A percentile compares a stretch with the other conserved stretches of the same genome.
Evolutionary conservation across 1,284 basidiomycete genomes (phyloP).

Genomic region (Earliella scabrosa): DNA sequence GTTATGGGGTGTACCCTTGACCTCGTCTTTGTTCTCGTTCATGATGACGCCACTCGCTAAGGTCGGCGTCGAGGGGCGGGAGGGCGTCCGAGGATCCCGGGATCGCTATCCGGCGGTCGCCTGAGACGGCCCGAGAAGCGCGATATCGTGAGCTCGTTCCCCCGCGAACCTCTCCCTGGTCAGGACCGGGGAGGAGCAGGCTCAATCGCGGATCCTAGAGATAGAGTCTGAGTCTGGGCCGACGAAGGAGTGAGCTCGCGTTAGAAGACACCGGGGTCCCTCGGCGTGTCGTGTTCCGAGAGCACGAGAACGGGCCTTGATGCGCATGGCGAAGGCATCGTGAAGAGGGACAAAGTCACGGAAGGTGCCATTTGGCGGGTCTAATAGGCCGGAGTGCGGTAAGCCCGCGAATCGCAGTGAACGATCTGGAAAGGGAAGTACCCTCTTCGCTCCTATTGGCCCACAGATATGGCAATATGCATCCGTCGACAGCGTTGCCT

Average conservation of each 20-base stretch:
- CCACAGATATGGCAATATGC: neutral
- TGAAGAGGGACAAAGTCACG: neutral
- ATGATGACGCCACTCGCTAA: neutral
- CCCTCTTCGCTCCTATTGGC: constrained; percentile 9
- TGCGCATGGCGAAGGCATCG: constrained; percentile 1
- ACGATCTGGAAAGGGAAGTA: constrained; percentile 13
- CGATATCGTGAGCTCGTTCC: neutral
- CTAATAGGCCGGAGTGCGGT: constrained; percentile 1
- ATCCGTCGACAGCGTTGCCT: neutral
- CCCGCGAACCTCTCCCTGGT: constrained; percentile 7
- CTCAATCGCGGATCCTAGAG: neutral
- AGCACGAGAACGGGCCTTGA: constrained; percentile 8
- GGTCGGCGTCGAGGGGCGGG: neutral
- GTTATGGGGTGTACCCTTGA: neutral
- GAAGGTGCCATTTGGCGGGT: neutral
- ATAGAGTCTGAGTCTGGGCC: neutral
- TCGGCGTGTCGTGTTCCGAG: constrained; percentile 1
- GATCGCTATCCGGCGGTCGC: neutral
- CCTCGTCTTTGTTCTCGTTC: neutral
- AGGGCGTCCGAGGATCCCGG: too few species aligned
- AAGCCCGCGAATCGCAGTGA: constrained; percentile 1
- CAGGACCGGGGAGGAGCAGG: neutral
- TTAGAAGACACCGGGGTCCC: constrained; percentile 6
- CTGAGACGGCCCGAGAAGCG: constrained; percentile 4
- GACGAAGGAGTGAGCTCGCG: neutral